Base-by-base conservation (phyloP, 257 asterid genomes). In the Avicennia marina region DNA sequence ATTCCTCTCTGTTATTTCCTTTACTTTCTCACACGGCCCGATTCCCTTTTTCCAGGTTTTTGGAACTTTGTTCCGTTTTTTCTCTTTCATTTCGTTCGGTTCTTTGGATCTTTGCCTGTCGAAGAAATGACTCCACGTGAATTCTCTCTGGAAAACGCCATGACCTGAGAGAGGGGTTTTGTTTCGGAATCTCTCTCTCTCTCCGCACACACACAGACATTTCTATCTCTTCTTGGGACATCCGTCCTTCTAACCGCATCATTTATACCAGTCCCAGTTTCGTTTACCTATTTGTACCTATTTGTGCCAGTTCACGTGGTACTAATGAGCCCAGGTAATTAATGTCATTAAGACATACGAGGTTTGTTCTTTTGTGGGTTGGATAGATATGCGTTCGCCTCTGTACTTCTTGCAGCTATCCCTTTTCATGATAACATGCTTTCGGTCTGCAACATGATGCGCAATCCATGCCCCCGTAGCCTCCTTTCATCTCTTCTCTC, bases 111-210 rank as follows among this genome's bases (percentile, higher is more conserved):
- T 59, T 68, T 70, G 77, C 70, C 80, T 61, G 82, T 41, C 53
- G 42, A 62, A 60, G 63, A 67, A 68, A 74, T 48, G 83, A 39
- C 65, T 73, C 73, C 89, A 86, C 85, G 89, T 86, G 95, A 80
- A 80, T 59, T 66, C 31, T 60, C 72, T 53, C 63, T 49, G 71
- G 76, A 67, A 75, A 74, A 74, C 76, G 70, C 82, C 83, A 75
- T 71, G 54, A 60, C 66, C 70, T 53, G 39, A 52, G 50, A 60
- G 68, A 26, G 65, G 2, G 2, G 13, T 54, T 17, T 60, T 62
- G 22, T 36, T 53, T 31, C 8, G 53, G 42, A 26, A 53, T 64
- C 50, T 60, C 58, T 63, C 40, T 36, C 40, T 51, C 51, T 42
- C 63, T 58, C 34, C 7, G 20, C 20, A 6, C 49, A 43, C 11